Percentiles rank a stretch among this genome's conserved stretches.
Evolutionary conservation across 345 rosid species (phyloP).

Genomic region (Camelina hispida): DNA sequence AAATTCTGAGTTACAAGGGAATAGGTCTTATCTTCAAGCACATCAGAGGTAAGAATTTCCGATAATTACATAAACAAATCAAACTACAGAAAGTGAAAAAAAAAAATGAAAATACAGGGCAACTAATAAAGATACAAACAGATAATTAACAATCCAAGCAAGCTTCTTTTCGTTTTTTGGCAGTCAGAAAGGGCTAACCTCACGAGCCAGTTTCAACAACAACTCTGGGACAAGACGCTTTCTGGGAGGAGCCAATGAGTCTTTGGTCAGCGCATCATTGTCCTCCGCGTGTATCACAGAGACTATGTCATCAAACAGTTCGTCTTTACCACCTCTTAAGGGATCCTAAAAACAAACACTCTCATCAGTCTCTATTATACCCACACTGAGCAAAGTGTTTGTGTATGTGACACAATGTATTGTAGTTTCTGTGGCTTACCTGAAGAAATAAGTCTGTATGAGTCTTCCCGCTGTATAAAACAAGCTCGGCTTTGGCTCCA

Average conservation of each 20-base stretch:
- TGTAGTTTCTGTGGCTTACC: slow-evolving; percentile 48
- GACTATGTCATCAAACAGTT: slow-evolving; percentile 75
- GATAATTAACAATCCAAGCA: background rate
- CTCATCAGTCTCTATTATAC: slow-evolving; percentile 11
- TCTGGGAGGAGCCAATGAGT: slow-evolving; percentile 74
- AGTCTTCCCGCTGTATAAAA: slow-evolving; percentile 77
- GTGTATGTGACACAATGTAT: slow-evolving; percentile 1
- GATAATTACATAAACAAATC: slow-evolving; percentile 22
- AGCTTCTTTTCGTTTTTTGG: background rate
- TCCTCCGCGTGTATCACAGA: slow-evolving; percentile 70
- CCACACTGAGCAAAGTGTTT: background rate
- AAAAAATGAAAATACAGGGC: slow-evolving; percentile 12
- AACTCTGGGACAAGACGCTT: slow-evolving; percentile 83
- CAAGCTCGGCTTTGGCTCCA: slow-evolving; percentile 69
- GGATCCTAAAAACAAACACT: slow-evolving; percentile 66
- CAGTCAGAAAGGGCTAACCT: slow-evolving; percentile 80
- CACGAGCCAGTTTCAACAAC: slow-evolving; percentile 68
- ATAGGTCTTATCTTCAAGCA: slow-evolving; percentile 22
- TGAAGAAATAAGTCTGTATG: slow-evolving; percentile 97
- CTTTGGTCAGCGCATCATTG: slow-evolving; percentile 67
- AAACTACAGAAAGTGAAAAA: background rate
- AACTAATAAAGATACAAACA: background rate
- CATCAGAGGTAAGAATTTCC: slow-evolving; percentile 2
- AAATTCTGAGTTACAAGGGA: background rate
- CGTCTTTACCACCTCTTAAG: slow-evolving; percentile 89